Percentiles rank a stretch among this genome's conserved stretches.
phyloP scores from a whole-genome alignment of 176 grass and related monocot genomes.

The Elaeis guineensis region DNA sequence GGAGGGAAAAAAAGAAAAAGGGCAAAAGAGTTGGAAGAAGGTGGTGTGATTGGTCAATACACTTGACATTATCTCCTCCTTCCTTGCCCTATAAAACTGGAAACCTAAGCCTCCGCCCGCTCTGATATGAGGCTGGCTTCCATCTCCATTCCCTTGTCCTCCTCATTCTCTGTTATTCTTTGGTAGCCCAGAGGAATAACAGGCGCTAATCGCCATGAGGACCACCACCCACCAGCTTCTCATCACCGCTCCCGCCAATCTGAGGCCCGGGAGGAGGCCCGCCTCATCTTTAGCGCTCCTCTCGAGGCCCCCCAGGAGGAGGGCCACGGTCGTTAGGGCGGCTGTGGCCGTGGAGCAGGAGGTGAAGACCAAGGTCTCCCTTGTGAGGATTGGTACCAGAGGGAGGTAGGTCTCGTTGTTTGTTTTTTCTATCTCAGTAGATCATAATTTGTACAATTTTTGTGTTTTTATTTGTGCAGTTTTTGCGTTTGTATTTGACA shows the following conservation, averaged over 20 bases:
- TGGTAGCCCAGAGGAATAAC: constrained; percentile 10
- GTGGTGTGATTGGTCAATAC: constrained; percentile 47
- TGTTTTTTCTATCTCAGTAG: not conserved
- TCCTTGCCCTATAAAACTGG: constrained; percentile 14
- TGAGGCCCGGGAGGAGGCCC: constrained; percentile 12
- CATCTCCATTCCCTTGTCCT: not conserved
- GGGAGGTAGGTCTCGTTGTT: constrained; percentile 45
- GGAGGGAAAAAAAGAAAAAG: too few relatives aligned
- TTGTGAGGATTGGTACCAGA: constrained; percentile 92
- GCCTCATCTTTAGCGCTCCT: constrained; percentile 10
- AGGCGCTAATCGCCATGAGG: constrained; percentile 34
- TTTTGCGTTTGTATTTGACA: too few relatives aligned
- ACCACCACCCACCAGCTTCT: constrained; percentile 29
- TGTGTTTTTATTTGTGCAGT: constrained; percentile 2
- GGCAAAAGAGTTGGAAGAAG: not conserved
- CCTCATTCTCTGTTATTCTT: not conserved
- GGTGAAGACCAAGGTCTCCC: constrained; percentile 65
- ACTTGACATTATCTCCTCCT: constrained; percentile 53
- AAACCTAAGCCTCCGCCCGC: not conserved
- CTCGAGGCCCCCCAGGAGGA: constrained; percentile 22
- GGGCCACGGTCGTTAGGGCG: constrained; percentile 30
- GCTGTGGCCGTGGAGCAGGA: constrained; percentile 66
- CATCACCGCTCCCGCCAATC: constrained; percentile 36
- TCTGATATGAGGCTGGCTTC: constrained; percentile 2
- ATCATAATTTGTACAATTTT: not conserved